Evolutionary conservation across 1,284 basidiomycete genomes (phyloP).

Genomic region (Apiotrichum gracile): DNA sequence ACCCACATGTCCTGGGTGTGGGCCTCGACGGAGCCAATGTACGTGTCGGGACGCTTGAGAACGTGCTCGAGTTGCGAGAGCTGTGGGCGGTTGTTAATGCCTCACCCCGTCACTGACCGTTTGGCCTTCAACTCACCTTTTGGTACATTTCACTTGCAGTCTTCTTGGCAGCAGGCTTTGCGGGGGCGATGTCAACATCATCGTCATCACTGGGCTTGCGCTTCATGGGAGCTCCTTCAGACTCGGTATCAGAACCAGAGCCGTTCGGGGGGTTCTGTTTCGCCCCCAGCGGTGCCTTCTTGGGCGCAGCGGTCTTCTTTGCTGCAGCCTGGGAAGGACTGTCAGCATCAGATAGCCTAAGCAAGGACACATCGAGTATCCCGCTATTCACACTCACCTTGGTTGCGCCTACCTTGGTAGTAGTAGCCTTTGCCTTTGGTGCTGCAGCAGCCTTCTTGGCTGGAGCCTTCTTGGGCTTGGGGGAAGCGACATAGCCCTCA

Average conservation of each 20-base stretch:
- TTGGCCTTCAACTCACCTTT: constrained; percentile 56
- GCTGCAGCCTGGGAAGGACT: constrained; percentile 28
- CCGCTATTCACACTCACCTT: constrained; percentile 19
- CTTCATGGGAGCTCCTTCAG: constrained; percentile 28
- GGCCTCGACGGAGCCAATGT: constrained; percentile 90
- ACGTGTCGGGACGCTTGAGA: constrained; percentile 92
- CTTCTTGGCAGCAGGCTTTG: constrained; percentile 57
- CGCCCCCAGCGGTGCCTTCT: constrained; percentile 45
- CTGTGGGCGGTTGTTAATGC: constrained; percentile 49
- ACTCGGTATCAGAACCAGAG: constrained; percentile 53
- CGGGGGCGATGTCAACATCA: constrained; percentile 20
- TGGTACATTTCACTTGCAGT: constrained; percentile 86
- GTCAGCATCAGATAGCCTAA: not conserved
- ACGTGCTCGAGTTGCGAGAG: constrained; percentile 95
- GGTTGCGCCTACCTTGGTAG: no score
- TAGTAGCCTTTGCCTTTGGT: constrained; percentile 33
- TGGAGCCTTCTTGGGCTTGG: constrained; percentile 24
- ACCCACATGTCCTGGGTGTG: constrained; percentile 86
- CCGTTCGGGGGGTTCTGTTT: constrained; percentile 62
- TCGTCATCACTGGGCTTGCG: constrained; percentile 23
- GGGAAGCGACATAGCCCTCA: constrained; percentile 31
- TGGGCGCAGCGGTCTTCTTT: constrained; percentile 50
- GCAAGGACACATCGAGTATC: not conserved
- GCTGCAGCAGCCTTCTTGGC: constrained; percentile 25
- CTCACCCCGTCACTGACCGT: not conserved